A percentile compares a stretch with the other conserved stretches of the same genome.
phyloP scores from a whole-genome alignment of 148 eudicot species.

The Amaranthus cruentus region DNA sequence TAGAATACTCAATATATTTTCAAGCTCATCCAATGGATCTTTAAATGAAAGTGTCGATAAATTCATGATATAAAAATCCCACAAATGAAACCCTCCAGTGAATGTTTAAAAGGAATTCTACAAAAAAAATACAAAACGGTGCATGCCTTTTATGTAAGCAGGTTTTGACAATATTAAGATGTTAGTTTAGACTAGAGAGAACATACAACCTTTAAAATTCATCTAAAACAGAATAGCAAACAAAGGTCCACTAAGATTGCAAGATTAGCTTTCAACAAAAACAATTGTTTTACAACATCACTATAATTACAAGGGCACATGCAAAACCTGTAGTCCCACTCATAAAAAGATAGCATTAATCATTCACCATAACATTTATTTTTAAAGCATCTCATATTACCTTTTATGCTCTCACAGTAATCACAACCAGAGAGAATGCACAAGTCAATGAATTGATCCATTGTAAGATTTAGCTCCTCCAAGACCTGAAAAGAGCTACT shows the following conservation, averaged over 20 bases:
- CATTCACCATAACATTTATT: conserved; percentile 1
- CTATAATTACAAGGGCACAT: too few species aligned
- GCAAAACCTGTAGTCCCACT: neutral
- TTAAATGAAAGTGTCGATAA: neutral
- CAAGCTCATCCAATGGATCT: neutral
- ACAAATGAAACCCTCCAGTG: too few species aligned
- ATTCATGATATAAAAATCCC: neutral
- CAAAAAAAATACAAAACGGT: neutral
- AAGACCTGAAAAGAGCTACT: conserved; percentile 51
- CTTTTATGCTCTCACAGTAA: conserved; percentile 93
- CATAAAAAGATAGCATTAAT: neutral
- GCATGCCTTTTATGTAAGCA: neutral
- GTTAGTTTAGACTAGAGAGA: neutral
- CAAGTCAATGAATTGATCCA: conserved; percentile 98
- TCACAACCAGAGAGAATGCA: conserved; percentile 99
- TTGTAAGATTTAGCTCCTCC: conserved; percentile 81
- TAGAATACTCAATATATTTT: neutral
- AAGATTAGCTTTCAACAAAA: too few species aligned
- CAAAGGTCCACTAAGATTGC: neutral
- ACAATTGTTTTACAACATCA: too few species aligned
- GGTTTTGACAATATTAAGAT: neutral
- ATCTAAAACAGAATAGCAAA: neutral
- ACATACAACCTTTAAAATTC: neutral
- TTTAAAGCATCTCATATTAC: conserved; percentile 28
- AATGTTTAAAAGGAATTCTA: too few species aligned